Conservation (phyloP, 2,329 filamentous ascomycete genomes). For the Setomelanomma holmii region DNA sequence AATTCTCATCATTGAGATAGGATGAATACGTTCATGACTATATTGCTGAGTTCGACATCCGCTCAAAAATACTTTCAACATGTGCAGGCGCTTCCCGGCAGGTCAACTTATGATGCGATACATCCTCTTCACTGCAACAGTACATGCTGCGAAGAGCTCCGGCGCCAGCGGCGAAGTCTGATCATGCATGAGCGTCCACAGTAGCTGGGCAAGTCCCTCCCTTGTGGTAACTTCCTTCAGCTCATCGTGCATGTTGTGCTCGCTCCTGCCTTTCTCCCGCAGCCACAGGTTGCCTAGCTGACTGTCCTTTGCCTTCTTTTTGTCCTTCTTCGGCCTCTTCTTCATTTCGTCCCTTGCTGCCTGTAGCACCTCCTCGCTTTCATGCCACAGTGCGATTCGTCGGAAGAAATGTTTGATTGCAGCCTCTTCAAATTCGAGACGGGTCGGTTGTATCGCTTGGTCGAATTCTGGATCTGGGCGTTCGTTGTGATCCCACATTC, state of each 20-base stretch:
- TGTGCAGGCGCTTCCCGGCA: too few species aligned
- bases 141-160: slow-evolving; percentile 20
- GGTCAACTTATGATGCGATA: slow-evolving; percentile 17
- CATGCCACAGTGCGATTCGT: slow-evolving; percentile 28
- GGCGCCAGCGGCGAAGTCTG: slow-evolving; percentile 12
- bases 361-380: slow-evolving; percentile 20
- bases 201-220: slow-evolving; percentile 33
- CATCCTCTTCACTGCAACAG: slow-evolving; percentile 25
- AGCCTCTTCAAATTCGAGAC: slow-evolving; percentile 24
- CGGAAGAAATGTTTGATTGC: slow-evolving; percentile 30
- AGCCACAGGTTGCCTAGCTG: slow-evolving; percentile 20
- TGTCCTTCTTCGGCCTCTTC: slow-evolving; percentile 9
- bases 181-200: slow-evolving; percentile 32
- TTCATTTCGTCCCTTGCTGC: slow-evolving; percentile 16
- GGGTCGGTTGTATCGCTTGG: slow-evolving; percentile 10
- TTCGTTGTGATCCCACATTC: slow-evolving; percentile 24
- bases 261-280: slow-evolving; percentile 13
- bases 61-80: too few species aligned
- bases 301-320: slow-evolving; percentile 13
- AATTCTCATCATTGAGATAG: background rate
- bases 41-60: too few species aligned
- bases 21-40: too few species aligned
- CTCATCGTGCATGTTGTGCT: slow-evolving; percentile 14
- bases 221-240: slow-evolving; percentile 31
- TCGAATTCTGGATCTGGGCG: slow-evolving; percentile 26